Conservation (phyloP, 345 rosid genomes). For the Moricandia moricandioides region DNA sequence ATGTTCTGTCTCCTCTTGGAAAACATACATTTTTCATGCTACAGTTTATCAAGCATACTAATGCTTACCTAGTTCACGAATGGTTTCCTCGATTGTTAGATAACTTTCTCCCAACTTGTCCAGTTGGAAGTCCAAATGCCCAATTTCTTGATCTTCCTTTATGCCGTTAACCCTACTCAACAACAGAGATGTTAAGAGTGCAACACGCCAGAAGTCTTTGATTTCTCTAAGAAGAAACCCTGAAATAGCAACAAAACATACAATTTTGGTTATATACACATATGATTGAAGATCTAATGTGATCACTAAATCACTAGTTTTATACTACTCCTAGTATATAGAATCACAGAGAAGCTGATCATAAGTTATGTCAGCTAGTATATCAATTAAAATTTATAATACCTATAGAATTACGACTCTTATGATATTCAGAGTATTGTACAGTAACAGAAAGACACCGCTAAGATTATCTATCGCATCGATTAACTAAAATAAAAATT, state of each 20-base stretch:
- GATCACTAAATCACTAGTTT: not conserved
- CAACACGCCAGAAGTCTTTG: constrained; percentile 82
- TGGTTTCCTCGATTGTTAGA: constrained; percentile 49
- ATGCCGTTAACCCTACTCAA: constrained; percentile 38
- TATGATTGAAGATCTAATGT: not conserved
- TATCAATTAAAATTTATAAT: not conserved
- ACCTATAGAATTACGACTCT: not conserved
- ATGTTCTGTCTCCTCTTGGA: not conserved
- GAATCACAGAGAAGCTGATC: not conserved
- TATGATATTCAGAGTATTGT: not conserved
- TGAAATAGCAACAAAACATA: constrained; percentile 34
- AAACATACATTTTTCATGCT: not conserved
- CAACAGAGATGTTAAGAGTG: constrained; percentile 63
- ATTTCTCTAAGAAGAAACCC: constrained; percentile 77
- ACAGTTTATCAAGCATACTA: not conserved
- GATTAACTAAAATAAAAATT: not conserved
- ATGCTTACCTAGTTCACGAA: constrained; percentile 57
- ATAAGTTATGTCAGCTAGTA: not conserved
- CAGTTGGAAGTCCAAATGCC: constrained; percentile 45
- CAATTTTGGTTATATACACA: constrained; percentile 1
- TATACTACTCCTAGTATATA: not conserved
- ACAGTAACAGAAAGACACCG: not conserved
- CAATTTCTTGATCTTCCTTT: constrained; percentile 27
- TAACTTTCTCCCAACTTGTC: constrained; percentile 55
- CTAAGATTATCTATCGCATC: not conserved